Percentiles rank a stretch among this genome's conserved stretches.
Evolutionary conservation across 345 rosid genomes (phyloP).

Genomic region (Murraya koenigii): DNA sequence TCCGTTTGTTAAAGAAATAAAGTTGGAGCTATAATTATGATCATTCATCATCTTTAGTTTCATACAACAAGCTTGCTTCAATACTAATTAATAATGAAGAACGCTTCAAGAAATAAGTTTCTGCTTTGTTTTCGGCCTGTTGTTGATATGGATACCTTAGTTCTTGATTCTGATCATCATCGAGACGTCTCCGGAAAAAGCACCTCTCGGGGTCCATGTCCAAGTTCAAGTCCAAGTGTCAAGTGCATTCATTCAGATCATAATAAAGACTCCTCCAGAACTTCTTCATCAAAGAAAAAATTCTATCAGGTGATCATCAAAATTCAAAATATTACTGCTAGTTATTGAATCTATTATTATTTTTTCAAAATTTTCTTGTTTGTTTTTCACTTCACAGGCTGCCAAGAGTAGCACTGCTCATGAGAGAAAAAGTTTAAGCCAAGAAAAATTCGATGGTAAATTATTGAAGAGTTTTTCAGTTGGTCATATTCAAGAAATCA

Average conservation of each 20-base stretch:
- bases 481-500: background rate
- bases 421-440: conserved; percentile 10
- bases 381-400: conserved; percentile 14
- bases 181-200: background rate
- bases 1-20: background rate
- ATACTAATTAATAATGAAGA: conserved; percentile 18
- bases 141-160: conserved; percentile 28
- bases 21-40: background rate
- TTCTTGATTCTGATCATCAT: conserved; percentile 17
- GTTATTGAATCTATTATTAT: no score
- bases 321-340: no score
- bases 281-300: no score
- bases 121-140: conserved; percentile 46
- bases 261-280: no score
- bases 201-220: background rate
- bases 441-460: background rate
- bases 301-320: no score
- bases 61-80: no score
- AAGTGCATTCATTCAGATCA: no score
- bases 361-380: no score
- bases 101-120: conserved; percentile 37
- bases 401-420: conserved; percentile 17
- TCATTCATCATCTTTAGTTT: background rate
- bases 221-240: no score
- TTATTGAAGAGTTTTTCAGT: background rate